A percentile compares a stretch with the other conserved stretches of the same genome.
These are phyloP conservation scores for Botrytis aclada DNA, from an alignment of 2,329 filamentous ascomycete species.

Conservation along the genomic window DNA sequence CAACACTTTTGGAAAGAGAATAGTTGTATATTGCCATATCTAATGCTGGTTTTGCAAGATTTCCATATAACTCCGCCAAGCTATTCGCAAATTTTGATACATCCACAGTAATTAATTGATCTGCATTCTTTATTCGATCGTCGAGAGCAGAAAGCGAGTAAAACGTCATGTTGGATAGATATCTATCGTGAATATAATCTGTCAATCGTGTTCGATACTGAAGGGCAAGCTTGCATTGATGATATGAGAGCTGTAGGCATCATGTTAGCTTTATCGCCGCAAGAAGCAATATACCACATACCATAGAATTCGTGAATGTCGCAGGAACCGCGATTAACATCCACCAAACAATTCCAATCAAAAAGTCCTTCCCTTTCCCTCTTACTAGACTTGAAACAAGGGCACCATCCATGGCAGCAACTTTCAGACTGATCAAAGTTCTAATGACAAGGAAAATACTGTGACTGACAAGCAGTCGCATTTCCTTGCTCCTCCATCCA, in stretches of 20 bases:
- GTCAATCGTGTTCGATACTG: conserved; percentile 92
- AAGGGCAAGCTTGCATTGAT: conserved; percentile 90
- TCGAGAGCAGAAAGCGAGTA: conserved; percentile 94
- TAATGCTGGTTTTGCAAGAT: conserved; percentile 87
- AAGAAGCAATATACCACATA: conserved; percentile 43
- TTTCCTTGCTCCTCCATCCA: conserved; percentile 84
- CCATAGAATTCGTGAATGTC: conserved; percentile 98
- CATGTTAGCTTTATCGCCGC: conserved; percentile 15
- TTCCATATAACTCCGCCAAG: conserved; percentile 91
- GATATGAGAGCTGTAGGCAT: conserved; percentile 73
- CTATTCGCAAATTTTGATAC: conserved; percentile 96
- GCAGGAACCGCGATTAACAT: conserved; percentile 95
- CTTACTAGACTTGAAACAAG: conserved; percentile 90
- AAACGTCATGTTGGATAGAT: conserved; percentile 96
- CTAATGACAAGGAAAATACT: conserved; percentile 88
- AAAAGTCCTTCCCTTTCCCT: conserved; percentile 85
- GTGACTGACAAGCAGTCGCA: conserved; percentile 81
- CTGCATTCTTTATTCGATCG: conserved; percentile 96
- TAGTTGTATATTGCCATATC: conserved; percentile 98
- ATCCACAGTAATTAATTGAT: conserved; percentile 95
- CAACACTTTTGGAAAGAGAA: conserved; percentile 89
- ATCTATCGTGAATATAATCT: conserved; percentile 92
- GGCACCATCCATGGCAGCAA: conserved; percentile 90
- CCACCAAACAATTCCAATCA: conserved; percentile 92
- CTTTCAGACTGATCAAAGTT: conserved; percentile 90